These are phyloP conservation scores for Penicillium psychrosexuale DNA, from an alignment of 2,329 filamentous ascomycete genomes.

Conservation along the genomic window DNA sequence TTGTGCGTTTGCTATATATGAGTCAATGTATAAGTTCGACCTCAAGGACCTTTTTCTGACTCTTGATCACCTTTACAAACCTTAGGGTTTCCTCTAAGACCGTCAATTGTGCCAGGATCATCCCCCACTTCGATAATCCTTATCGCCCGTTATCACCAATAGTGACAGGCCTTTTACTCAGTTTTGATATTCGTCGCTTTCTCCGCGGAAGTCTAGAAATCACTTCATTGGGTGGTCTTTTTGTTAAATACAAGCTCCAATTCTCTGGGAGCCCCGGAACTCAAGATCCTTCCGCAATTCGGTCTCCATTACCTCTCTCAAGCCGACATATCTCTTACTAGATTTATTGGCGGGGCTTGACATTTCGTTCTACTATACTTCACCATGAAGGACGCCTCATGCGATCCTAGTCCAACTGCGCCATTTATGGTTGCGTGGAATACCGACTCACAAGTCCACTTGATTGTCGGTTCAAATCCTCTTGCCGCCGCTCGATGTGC, in stretches of 20 bases:
- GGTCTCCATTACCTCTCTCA: not conserved
- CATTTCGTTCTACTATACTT: constrained; percentile 14
- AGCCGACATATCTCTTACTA: not conserved
- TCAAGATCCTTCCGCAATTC: not conserved
- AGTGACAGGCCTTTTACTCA: constrained; percentile 22
- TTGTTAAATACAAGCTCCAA: not conserved
- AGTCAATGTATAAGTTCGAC: not conserved
- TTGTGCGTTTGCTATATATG: not conserved
- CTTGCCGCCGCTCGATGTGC: constrained; percentile 80
- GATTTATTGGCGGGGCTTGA: constrained; percentile 11
- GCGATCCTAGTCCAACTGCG: constrained; percentile 18
- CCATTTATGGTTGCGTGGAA: constrained; percentile 43
- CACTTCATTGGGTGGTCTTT: not conserved
- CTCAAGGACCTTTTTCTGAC: not conserved
- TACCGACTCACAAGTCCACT: constrained; percentile 57
- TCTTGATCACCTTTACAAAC: not conserved
- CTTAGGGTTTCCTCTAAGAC: not conserved
- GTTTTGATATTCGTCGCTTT: constrained; percentile 16
- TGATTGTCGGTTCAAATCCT: constrained; percentile 82
- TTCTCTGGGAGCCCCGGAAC: not conserved
- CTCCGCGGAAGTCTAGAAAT: constrained; percentile 23
- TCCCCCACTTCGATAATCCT: constrained; percentile 8
- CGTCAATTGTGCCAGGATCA: not conserved
- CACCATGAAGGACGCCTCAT: constrained; percentile 34
- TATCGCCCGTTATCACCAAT: constrained; percentile 26